phyloP scores from a whole-genome alignment of 352 stramenopile genomes.

The Phytophthora tubulina region DNA sequence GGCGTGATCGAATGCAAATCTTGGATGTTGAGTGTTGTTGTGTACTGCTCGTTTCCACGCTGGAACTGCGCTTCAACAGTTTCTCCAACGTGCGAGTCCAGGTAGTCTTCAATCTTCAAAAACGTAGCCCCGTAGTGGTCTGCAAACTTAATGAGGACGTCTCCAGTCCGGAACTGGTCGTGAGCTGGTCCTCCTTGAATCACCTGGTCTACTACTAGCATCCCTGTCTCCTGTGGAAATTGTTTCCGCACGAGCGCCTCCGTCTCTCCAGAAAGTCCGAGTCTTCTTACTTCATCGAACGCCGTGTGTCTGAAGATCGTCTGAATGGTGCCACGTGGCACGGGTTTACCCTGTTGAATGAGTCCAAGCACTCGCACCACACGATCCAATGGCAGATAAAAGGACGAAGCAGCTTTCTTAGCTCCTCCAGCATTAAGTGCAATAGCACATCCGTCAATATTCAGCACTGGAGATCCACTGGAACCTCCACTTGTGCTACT shows the following conservation, averaged over 20 bases:
- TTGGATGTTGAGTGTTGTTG: slow-evolving; percentile 57
- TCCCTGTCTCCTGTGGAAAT: slow-evolving; percentile 88
- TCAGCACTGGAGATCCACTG: slow-evolving; percentile 90
- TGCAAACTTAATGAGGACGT: slow-evolving; percentile 88
- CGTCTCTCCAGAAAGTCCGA: slow-evolving; percentile 76
- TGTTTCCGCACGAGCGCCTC: slow-evolving; percentile 74
- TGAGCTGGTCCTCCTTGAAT: slow-evolving; percentile 83
- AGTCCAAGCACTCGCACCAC: slow-evolving; percentile 81
- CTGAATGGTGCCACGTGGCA: slow-evolving; percentile 87
- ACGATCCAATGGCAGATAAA: slow-evolving; percentile 91
- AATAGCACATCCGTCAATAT: slow-evolving; percentile 90
- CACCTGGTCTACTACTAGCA: slow-evolving; percentile 92
- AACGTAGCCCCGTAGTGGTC: slow-evolving; percentile 86
- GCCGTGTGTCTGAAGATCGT: slow-evolving; percentile 91
- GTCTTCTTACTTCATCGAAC: slow-evolving; percentile 90
- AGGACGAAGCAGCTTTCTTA: slow-evolving; percentile 90
- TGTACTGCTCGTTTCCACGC: slow-evolving; percentile 68
- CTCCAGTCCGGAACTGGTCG: slow-evolving; percentile 80
- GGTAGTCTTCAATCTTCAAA: slow-evolving; percentile 76
- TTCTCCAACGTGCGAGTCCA: slow-evolving; percentile 80
- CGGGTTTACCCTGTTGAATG: slow-evolving; percentile 63
- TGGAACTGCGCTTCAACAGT: slow-evolving; percentile 79
- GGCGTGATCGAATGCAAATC: slow-evolving; percentile 90
- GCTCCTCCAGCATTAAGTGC: slow-evolving; percentile 92
- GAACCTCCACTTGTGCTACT: slow-evolving; percentile 90